Base-by-base conservation (phyloP, 2,329 filamentous ascomycete species). In the Exophiala dermatitidis region DNA sequence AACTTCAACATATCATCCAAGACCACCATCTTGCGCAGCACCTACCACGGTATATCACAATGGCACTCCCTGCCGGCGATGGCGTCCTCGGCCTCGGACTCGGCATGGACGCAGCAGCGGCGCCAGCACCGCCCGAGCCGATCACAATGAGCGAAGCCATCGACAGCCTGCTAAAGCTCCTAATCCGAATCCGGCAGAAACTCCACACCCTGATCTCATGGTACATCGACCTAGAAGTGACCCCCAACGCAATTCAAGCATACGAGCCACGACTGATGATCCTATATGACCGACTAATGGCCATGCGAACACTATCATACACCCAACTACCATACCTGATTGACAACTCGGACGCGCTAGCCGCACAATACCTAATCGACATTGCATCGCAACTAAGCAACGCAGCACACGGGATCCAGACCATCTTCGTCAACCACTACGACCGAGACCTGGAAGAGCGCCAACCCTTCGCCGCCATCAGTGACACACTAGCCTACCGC, bases 201-300 rank as follows among this genome's bases (percentile, higher is more conserved):
- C 60, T 60, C 31, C 43, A 50, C 7, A 62, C 61, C 26, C 34
- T 63, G 55, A 58, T 62, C 44, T 54, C 57, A 42, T 63, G 57
- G 44, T 63, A 63, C 50, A 63, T 63, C 36, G 54, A 59, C 45
- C 62, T 60, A n/a, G 52, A 56, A 3, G 42, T 58, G 10, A 48
- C 52, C 5, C 62, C 62, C 1, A 56, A 52, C 9, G 56, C 56
- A 50, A 58, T 63, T 46, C 50, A 59, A 46, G 58, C 54, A 42
- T 60, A 63, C 47, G 50, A 58, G 44, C 58, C 61, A 28, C n/a
- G 62, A 60, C 44, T 73, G 4, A 36, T 52, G 19, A 56, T 60
- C 10, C 53, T 63, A 29, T 53, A 56, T 12, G n/a, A 28, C 10
- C 57, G 60, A 28, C 32, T 61, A 8, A 38, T 50, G 41, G 46